A percentile compares a stretch with the other conserved stretches of the same genome.
phyloP scores from a whole-genome alignment of 108 stramenopile genomes.

The Cylindrotheca closterium region DNA sequence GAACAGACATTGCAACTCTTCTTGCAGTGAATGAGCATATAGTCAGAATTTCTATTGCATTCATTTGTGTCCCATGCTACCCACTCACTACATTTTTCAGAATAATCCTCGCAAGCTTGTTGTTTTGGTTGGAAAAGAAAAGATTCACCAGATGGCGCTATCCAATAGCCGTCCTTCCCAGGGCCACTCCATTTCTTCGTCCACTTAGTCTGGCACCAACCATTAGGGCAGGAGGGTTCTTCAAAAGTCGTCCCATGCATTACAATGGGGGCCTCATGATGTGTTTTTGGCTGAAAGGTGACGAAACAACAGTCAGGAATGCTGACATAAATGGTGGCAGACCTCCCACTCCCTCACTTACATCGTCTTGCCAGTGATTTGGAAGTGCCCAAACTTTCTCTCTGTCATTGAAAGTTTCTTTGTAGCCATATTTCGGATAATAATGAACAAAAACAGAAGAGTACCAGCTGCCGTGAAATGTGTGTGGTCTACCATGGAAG shows the following conservation, averaged over 20 bases:
- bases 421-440: constrained; percentile 62
- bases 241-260: constrained; percentile 58
- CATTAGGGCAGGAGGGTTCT: constrained; percentile 68
- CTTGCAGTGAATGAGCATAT: constrained; percentile 13
- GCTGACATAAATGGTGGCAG: too few species aligned
- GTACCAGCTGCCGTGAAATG: constrained; percentile 76
- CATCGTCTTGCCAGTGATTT: constrained; percentile 39
- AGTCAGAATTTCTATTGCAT: constrained; percentile 16
- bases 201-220: constrained; percentile 62
- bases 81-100: constrained; percentile 5
- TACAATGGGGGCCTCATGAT: constrained; percentile 27
- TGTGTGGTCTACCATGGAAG: constrained; percentile 76
- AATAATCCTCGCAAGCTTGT: constrained; percentile 13
- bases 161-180: constrained; percentile 44
- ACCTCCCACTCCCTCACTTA: too few species aligned
- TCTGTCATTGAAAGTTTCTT: constrained; percentile 25
- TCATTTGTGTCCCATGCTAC: constrained; percentile 16
- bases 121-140: constrained; percentile 27
- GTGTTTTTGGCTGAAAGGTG: constrained; percentile 20
- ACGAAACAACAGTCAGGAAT: too few species aligned
- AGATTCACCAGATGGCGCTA: constrained; percentile 30
- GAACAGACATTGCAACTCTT: constrained; percentile 27
- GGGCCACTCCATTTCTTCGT: constrained; percentile 67
- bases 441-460: constrained; percentile 74
- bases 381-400: constrained; percentile 38